Percentiles rank a stretch among this genome's conserved stretches.
Conservation (phyloP, 768 basidiomycete genomes). For the Lactarius evosmus region DNA sequence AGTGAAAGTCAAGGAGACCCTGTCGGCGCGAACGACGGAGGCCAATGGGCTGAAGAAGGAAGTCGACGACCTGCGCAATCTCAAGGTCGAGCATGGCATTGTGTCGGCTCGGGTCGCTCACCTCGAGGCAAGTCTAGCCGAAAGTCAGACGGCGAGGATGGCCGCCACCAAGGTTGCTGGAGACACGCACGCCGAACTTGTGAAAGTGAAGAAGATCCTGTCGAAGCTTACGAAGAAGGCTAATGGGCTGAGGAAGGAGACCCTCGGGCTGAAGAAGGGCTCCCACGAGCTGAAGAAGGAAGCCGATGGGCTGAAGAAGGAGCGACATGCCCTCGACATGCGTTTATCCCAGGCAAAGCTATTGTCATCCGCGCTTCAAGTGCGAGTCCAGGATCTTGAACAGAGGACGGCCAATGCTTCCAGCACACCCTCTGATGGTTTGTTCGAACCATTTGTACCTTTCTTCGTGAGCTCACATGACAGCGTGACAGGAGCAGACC, state of each 20-base stretch:
- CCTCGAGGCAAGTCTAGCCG: slow-evolving; percentile 1
- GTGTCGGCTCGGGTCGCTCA: neutral
- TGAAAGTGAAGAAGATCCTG: neutral
- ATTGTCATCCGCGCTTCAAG: neutral
- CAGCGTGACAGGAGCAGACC: neutral
- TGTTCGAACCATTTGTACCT: neutral
- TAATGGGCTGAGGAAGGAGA: neutral
- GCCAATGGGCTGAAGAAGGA: neutral
- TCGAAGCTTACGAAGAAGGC: neutral
- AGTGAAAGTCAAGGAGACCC: neutral
- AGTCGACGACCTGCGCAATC: neutral
- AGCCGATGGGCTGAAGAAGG: neutral
- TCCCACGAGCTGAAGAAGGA: neutral
- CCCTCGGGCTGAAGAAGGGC: neutral
- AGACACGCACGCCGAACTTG: neutral
- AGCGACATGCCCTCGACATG: slow-evolving; percentile 1
- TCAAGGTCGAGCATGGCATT: neutral
- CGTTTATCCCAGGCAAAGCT: neutral
- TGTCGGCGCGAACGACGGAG: neutral
- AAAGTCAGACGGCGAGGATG: neutral
- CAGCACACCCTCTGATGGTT: neutral
- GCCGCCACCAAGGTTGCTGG: neutral
- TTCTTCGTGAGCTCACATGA: neutral
- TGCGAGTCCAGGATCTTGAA: neutral
- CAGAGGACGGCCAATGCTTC: neutral